Percentiles rank a stretch among this genome's conserved stretches.
Conservation (phyloP, 192 early-diverging fungal species). For the Gamsiella multidivaricata region DNA sequence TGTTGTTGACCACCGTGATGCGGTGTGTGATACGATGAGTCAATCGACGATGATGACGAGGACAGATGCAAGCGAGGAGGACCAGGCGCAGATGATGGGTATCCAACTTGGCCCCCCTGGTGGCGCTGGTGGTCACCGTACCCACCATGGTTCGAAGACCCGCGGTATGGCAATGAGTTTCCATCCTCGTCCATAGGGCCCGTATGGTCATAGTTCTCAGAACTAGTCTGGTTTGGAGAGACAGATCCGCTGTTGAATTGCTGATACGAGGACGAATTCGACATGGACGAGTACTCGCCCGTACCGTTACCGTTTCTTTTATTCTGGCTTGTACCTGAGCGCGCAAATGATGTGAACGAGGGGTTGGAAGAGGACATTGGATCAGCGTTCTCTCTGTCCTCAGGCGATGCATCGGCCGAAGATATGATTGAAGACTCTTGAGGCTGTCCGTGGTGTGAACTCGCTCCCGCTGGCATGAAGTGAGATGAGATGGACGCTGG, state of each 20-base stretch:
- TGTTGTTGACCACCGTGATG: conserved; percentile 4
- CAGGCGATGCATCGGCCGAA: background rate
- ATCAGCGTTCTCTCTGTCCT: background rate
- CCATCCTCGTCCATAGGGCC: conserved; percentile 20
- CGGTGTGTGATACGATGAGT: background rate
- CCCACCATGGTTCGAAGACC: background rate
- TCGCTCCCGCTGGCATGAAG: conserved; percentile 7
- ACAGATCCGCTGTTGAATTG: conserved; percentile 21
- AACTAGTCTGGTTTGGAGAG: conserved; percentile 14
- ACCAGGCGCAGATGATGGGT: conserved; percentile 6
- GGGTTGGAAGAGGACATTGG: conserved; percentile 5
- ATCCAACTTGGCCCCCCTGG: background rate
- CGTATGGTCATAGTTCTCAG: background rate
- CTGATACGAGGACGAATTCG: conserved; percentile 9
- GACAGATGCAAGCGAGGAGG: too few relatives aligned
- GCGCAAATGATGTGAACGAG: background rate
- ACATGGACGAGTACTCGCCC: background rate
- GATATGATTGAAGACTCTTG: conserved; percentile 9
- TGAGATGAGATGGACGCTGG: conserved; percentile 33
- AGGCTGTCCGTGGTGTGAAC: too few relatives aligned
- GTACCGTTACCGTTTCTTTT: background rate
- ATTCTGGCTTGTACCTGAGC: too few relatives aligned
- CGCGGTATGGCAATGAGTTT: background rate
- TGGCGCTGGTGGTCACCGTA: conserved; percentile 1
- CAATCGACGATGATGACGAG: background rate